Evolutionary conservation across 257 asterid species (phyloP), one percentile per base, ranked within the genome.

Genomic region (Plantago elongata): DNA sequence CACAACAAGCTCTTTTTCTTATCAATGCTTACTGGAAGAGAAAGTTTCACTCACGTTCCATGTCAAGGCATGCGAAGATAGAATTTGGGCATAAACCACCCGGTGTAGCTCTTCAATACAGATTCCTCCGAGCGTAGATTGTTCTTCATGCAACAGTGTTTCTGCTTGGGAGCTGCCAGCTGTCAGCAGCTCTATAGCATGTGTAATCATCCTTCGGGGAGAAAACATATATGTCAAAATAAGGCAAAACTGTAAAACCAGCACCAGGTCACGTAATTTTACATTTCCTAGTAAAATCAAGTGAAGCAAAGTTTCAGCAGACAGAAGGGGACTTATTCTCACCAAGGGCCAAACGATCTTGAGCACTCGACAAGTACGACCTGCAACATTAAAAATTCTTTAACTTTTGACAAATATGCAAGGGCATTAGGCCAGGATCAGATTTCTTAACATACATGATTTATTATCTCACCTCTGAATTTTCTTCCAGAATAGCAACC

Each of bases 291-390:
- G 51, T 22, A 38, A 57, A 54, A 48, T 17, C 9, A 68, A 8
- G 29, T 54, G 55, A 66, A 65, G 66, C 67, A 65, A 56, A 52
- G 17, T 5, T 43, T 27, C 42, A 14, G 50, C 15, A 62, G 17
- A 67, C 16, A 72, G 50, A 51, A 45, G 5, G 48, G 45, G 30
- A 61, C 67, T 37, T 51, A 61, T 45, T 68, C 96, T 84, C 76
- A 91, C 98, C 98, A 91, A 75, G 97, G 92, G 52, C 95, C 97
- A 78, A 84, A 91, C 67, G 98, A 91, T 77, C 88, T 84, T 61
- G 95, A 86, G 79, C 98, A 91, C 76, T 84, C 97, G 14, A 95
- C 95, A 55, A 91, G 74, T 66, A 91, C 83, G 67, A 86, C 95
- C 96, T 91, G 81, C 76, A 84, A 22, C 57, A 68, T 66, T 43